Evolutionary conservation across 257 asterid genomes (phyloP), one percentile per base, ranked within the genome.

Genomic region (Solanum chaucha): DNA sequence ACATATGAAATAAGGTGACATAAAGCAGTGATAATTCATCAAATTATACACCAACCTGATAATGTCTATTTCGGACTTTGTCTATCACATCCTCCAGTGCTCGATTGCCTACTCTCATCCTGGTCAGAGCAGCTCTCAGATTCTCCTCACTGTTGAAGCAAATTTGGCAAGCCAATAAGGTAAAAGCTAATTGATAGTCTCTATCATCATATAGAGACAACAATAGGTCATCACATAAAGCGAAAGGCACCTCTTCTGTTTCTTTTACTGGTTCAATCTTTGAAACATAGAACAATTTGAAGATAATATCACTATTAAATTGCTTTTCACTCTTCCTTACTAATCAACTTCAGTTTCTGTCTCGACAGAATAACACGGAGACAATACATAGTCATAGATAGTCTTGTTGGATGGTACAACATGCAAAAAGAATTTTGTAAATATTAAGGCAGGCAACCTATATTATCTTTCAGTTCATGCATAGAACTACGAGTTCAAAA

Each of bases 91-190:
- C 98, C 91, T 93, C 98, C 38, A 94, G n/a, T 15, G 97, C 88
- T 82, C 95, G 95, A 92, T 58, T 93, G 90, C 90, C 89, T 65
- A 95, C 98, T 70, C 99, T 98, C 98, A 96, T 94, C 89, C 87
- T 95, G 87, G 89, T 90, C 85, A 95, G 97, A 28, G 98, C 99
- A 89, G 96, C 99, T 91, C 95, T 94, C 93, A 95, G 89, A 89
- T 96, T 96, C 83, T 96, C 98, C 90, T 92, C 97, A 90, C 99
- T 96, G 95, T 87, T 90, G 91, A 90, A 88, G 86, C 88, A 89
- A 89, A 70, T 86, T 84, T 65, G 30, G 34, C 73, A 32, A 48
- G 85, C 65, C 32, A 81, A 46, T 15, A 48, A 46, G 65, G 80
- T 32, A 71, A 32, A 19, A 73, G 51, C 82, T 73, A 73, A 73